phyloP scores from a whole-genome alignment of 441 rosid genomes.

The Hypseocharis bilobata region DNA sequence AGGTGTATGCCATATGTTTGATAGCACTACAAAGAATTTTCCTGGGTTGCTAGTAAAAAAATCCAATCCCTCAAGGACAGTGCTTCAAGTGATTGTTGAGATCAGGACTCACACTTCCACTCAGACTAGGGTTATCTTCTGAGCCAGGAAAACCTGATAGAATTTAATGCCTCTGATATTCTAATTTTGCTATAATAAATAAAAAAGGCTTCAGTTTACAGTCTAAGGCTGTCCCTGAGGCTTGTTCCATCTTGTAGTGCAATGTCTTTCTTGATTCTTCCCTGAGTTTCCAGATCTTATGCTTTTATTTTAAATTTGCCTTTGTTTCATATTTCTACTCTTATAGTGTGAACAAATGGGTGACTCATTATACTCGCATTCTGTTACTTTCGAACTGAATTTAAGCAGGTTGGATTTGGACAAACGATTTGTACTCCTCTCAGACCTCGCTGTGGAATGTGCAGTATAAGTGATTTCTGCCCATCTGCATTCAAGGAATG shows the following conservation, averaged over 20 bases:
- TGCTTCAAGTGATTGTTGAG: background rate
- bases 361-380: background rate
- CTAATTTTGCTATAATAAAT: no score
- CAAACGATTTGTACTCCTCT: slow-evolving; percentile 83
- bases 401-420: slow-evolving; percentile 82
- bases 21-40: background rate
- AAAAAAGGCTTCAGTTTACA: background rate
- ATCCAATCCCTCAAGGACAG: background rate
- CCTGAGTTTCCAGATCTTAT: background rate
- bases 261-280: no score
- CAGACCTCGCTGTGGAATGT: slow-evolving; percentile 60
- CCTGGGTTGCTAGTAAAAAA: background rate
- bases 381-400: background rate
- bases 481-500: slow-evolving; percentile 84
- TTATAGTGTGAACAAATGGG: no score
- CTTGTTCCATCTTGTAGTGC: background rate
- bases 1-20: no score
- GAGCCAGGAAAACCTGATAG: background rate
- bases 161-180: no score
- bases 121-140: background rate
- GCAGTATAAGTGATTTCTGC: slow-evolving; percentile 52
- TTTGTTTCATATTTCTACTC: no score
- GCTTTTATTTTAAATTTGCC: background rate
- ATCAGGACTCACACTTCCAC: background rate
- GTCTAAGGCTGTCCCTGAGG: background rate